Conservation (phyloP, 305 asterid genomes). For the Ilex paraguariensis region DNA sequence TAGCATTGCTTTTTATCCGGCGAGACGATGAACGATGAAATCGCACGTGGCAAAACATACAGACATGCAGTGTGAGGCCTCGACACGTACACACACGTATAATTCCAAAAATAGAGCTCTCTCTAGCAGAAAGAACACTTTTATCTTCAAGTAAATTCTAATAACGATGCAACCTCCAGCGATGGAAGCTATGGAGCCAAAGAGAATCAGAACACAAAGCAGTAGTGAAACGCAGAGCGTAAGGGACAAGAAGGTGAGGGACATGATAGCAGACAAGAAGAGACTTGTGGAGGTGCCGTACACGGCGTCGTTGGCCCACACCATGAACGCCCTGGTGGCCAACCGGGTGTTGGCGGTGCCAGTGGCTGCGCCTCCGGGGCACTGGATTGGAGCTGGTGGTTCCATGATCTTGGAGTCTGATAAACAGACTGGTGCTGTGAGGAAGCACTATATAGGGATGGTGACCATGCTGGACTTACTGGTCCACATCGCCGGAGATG, state of each 20-base stretch:
- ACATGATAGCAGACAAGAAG: constrained; percentile 36
- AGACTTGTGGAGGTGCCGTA: constrained; percentile 87
- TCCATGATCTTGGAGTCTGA: constrained; percentile 90
- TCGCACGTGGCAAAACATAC: not conserved
- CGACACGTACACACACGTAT: not conserved
- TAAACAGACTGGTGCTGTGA: constrained; percentile 75
- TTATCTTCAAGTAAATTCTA: not conserved
- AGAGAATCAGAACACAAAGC: not conserved
- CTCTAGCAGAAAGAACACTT: not conserved
- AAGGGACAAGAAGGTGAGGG: constrained; percentile 56
- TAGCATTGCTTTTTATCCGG: too few species aligned
- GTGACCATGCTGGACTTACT: constrained; percentile 79
- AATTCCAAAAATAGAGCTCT: not conserved
- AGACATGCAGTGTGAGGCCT: not conserved
- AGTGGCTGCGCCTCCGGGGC: constrained; percentile 98
- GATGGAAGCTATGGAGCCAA: not conserved
- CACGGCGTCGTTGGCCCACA: constrained; percentile 78
- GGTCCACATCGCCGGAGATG: constrained; percentile 63
- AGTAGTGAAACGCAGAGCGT: constrained; percentile 19
- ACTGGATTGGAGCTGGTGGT: constrained; percentile 99
- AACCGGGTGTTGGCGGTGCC: constrained; percentile 68
- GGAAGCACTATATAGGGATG: constrained; percentile 95
- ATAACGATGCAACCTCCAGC: not conserved
- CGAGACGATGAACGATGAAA: too few species aligned
- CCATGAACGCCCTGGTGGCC: constrained; percentile 64